These are phyloP conservation scores for Gryganskiella cystojenkinii DNA, from an alignment of 192 early-diverging fungal genomes.

Conservation along the genomic window DNA sequence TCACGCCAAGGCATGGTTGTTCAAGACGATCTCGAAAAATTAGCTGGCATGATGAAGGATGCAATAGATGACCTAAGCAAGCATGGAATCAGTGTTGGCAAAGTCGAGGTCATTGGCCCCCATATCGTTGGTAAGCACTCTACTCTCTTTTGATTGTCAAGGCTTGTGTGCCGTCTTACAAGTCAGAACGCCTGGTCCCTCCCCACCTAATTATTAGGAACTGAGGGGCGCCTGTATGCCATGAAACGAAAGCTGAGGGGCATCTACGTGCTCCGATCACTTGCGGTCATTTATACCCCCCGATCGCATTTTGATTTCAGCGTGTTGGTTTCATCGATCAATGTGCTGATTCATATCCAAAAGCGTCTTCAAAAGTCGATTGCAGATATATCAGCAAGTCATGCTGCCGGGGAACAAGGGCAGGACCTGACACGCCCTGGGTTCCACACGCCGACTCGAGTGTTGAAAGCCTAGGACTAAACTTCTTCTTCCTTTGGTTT, in stretches of 20 bases:
- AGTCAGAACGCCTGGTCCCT: background rate
- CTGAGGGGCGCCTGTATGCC: slow-evolving; percentile 22
- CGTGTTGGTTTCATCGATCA: slow-evolving; percentile 15
- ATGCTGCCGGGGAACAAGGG: background rate
- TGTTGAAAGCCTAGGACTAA: slow-evolving; percentile 6
- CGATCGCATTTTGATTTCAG: slow-evolving; percentile 1
- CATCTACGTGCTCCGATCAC: slow-evolving; percentile 4
- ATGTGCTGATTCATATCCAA: slow-evolving; percentile 8
- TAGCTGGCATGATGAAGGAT: slow-evolving; percentile 22
- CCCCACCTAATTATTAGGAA: slow-evolving; percentile 2
- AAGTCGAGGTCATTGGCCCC: slow-evolving; percentile 12
- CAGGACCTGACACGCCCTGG: slow-evolving; percentile 19
- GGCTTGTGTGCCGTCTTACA: background rate
- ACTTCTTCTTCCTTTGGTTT: slow-evolving; percentile 2
- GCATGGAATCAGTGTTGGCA: slow-evolving; percentile 2
- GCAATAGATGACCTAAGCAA: slow-evolving; percentile 18
- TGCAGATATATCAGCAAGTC: slow-evolving; percentile 2
- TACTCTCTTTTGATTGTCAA: background rate
- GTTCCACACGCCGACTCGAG: slow-evolving; percentile 17
- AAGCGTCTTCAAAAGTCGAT: slow-evolving; percentile 14
- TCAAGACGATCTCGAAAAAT: slow-evolving; percentile 19
- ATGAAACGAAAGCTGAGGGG: slow-evolving; percentile 13
- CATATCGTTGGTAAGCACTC: slow-evolving; percentile 22
- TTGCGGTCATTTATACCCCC: background rate
- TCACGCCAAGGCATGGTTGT: slow-evolving; percentile 14